Evolutionary conservation across 345 rosid species (phyloP), one percentile per base, ranked within the genome.

Genomic region (Schrenkiella parvula): DNA sequence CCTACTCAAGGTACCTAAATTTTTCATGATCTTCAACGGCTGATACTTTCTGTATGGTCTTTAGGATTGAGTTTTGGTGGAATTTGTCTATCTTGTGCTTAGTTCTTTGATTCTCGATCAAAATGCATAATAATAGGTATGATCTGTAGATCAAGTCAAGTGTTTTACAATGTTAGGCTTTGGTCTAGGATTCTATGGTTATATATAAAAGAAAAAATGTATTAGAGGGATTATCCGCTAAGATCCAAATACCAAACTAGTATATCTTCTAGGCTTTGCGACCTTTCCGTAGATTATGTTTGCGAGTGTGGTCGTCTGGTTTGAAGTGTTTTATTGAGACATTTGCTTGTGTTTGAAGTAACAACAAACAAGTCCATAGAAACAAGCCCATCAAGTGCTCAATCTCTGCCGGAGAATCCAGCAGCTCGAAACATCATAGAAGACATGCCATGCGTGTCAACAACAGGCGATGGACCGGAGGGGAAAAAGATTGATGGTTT

Each of bases 401-500:
- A 82, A 21, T 77, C 84, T 29, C 31, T 17, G 15, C 48, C 67
- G 0, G 82, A 83, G 46, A 59, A 22, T 4, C 15, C 46, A 1
- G 55, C 32, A 7, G 39, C n/a, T 29, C 72, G 78, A 21, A 82
- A 79, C 70, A 81, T 88, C 2, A 52, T 86, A 60, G 88, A 84
- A 74, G 89, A 87, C n/a, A 90, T 93, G 98, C 97, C 98, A 1
- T 78, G 89, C 44, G 97, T 93, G 66, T 87, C 93, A 1, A 86
- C 97, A 0, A 82, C 59, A 80, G 96, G 95, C 5, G 85, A 88
- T 47, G 95, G 95, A 55, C 91, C 93, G 0, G 79, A 84, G 4
- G 92, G 96, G 57, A 88, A 76, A 72, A 82, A 89, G 79, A 81
- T 90, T 18, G 89, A 93, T 39, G 98, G 98, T 9, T 90, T 90